Evolutionary conservation across 129 eudicot species (phyloP).

Genomic region (Chrysanthemum lavandulifolium): DNA sequence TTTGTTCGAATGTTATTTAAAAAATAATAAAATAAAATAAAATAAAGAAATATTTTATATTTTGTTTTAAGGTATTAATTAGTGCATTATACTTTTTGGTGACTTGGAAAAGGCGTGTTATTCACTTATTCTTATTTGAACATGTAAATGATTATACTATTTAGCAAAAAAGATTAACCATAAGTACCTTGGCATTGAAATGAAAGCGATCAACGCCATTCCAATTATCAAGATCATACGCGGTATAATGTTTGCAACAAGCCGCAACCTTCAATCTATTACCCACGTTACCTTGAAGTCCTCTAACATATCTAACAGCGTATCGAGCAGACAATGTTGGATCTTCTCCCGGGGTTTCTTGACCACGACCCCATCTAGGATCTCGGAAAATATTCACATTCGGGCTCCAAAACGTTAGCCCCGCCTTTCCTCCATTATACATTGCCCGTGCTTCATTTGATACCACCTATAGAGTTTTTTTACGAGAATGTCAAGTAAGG

Average conservation of each 20-base stretch:
- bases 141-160: not conserved
- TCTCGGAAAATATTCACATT: slow-evolving; percentile 90
- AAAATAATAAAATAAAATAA: too few relatives aligned
- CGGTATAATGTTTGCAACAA: slow-evolving; percentile 94
- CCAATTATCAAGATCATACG: slow-evolving; percentile 93
- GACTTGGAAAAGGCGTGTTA: not conserved
- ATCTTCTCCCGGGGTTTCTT: slow-evolving; percentile 98
- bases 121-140: not conserved
- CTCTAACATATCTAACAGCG: slow-evolving; percentile 74
- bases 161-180: not conserved
- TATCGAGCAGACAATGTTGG: slow-evolving; percentile 66
- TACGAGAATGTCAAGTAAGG: too few relatives aligned
- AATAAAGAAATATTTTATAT: not conserved
- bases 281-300: slow-evolving; percentile 70
- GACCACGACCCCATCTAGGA: slow-evolving; percentile 98
- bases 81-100: not conserved
- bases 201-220: slow-evolving; percentile 81
- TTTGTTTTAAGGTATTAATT: not conserved
- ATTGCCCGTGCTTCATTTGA: slow-evolving; percentile 94
- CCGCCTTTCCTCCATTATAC: slow-evolving; percentile 91
- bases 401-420: slow-evolving; percentile 95
- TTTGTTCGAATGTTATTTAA: too few relatives aligned
- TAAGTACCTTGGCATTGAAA: slow-evolving; percentile 82
- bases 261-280: slow-evolving; percentile 80
- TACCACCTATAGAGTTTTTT: slow-evolving; percentile 53